phyloP scores from a whole-genome alignment of 768 basidiomycete species.

The Russula foetens region DNA sequence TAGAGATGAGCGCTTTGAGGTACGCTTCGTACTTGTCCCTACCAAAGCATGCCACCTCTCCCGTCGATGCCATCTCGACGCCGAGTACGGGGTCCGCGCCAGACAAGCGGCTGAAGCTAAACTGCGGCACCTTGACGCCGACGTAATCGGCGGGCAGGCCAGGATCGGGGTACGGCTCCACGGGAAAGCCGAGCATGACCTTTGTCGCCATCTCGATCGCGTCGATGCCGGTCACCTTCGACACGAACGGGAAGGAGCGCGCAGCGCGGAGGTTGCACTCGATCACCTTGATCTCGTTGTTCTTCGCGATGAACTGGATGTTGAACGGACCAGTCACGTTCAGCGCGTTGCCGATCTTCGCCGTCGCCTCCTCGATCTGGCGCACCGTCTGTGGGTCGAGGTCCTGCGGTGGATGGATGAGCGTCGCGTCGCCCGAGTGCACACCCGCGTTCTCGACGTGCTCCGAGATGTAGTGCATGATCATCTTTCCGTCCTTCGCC shows the following conservation, averaged over 20 bases:
- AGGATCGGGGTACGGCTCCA: conserved; percentile 84
- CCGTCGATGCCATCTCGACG: conserved; percentile 99
- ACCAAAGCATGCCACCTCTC: conserved; percentile 98
- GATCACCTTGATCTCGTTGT: conserved; percentile 99
- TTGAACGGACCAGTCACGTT: conserved; percentile 99
- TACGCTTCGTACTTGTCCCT: conserved; percentile 98
- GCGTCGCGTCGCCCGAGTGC: conserved; percentile 96
- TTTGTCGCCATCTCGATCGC: conserved; percentile 99
- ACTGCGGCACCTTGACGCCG: conserved; percentile 99
- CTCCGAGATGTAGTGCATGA: conserved; percentile 99
- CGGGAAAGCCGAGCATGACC: conserved; percentile 89
- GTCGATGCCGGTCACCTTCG: conserved; percentile 95
- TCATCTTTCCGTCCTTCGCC: conserved; percentile 93
- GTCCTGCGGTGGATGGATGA: conserved; percentile 97
- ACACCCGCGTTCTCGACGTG: conserved; percentile 99
- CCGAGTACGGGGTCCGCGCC: conserved; percentile 97
- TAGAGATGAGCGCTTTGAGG: conserved; percentile 93
- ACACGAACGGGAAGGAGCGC: conserved; percentile 97
- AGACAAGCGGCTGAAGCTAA: conserved; percentile 93
- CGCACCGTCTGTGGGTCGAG: conserved; percentile 94
- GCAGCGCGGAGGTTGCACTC: conserved; percentile 98
- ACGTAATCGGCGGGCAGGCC: conserved; percentile 90
- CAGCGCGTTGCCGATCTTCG: conserved; percentile 94
- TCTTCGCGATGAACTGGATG: conserved; percentile 99
- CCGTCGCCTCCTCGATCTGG: conserved; percentile 94